These are phyloP conservation scores for Nicotiana attenuata DNA, from an alignment of 257 asterid genomes.

Conservation along the genomic window DNA sequence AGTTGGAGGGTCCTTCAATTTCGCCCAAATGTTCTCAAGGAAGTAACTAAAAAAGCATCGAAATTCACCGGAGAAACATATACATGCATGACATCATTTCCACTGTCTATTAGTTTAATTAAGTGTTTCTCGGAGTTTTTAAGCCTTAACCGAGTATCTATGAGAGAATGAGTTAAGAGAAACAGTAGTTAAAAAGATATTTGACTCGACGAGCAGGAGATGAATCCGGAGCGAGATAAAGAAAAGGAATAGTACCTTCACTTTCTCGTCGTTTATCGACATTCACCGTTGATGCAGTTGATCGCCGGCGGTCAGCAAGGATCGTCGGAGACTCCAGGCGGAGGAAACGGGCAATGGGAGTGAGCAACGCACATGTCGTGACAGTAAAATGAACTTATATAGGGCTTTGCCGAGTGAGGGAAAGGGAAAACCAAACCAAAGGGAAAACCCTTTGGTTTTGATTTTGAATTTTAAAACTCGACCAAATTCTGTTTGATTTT, in stretches of 20 bases:
- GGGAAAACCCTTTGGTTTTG: too few species aligned
- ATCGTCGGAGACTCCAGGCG: background rate
- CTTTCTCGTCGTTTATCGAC: background rate
- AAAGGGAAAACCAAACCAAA: too few species aligned
- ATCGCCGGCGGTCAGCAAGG: background rate
- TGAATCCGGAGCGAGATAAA: background rate
- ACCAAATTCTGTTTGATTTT: too few species aligned
- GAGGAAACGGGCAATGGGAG: background rate
- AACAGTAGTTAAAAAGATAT: background rate
- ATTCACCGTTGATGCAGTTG: background rate
- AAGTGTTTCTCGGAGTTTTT: background rate
- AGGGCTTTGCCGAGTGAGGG: background rate
- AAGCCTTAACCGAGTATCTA: background rate
- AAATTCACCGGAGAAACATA: background rate
- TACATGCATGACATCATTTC: slow-evolving; percentile 9
- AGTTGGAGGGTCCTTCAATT: too few species aligned
- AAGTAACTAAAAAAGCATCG: background rate
- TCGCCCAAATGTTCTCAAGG: background rate
- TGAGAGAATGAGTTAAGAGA: background rate
- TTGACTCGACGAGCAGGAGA: background rate
- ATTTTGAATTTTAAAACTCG: too few species aligned
- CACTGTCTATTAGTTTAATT: background rate
- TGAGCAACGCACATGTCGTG: too few species aligned
- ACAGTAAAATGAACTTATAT: background rate
- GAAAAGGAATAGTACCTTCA: background rate